Percentiles rank a stretch among this genome's conserved stretches.
phyloP scores from a whole-genome alignment of 345 rosid genomes.

The Syzygium oleosum region DNA sequence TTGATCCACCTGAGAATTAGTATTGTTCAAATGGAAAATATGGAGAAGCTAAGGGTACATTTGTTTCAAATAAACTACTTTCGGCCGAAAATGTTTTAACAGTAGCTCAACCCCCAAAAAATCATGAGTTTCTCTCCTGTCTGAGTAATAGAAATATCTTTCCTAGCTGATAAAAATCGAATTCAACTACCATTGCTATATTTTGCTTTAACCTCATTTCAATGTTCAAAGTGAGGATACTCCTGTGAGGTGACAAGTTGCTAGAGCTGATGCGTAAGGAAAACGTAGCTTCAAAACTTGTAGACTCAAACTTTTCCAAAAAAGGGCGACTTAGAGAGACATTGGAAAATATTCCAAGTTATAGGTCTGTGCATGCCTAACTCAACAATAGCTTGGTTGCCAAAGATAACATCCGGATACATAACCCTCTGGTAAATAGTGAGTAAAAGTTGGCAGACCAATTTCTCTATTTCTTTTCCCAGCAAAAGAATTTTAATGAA shows the following conservation, averaged over 20 bases:
- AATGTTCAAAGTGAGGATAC: background rate
- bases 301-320: conserved; percentile 15
- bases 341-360: background rate
- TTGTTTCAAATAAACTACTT: background rate
- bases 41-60: background rate
- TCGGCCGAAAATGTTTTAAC: background rate
- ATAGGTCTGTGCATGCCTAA: background rate
- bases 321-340: conserved; percentile 7
- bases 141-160: background rate
- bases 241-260: background rate
- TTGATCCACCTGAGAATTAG: background rate
- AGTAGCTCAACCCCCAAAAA: background rate
- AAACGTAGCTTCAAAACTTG: background rate
- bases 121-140: background rate
- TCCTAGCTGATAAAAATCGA: background rate
- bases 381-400: background rate
- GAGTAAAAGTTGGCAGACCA: background rate
- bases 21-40: background rate
- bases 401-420: background rate
- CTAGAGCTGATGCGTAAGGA: background rate
- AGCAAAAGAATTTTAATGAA: background rate
- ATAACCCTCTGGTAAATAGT: background rate
- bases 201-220: background rate
- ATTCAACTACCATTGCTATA: background rate
- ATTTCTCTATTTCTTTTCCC: background rate